Percentiles rank a stretch among this genome's conserved stretches.
Conservation (phyloP, 345 rosid species). For the Populus simonii region DNA sequence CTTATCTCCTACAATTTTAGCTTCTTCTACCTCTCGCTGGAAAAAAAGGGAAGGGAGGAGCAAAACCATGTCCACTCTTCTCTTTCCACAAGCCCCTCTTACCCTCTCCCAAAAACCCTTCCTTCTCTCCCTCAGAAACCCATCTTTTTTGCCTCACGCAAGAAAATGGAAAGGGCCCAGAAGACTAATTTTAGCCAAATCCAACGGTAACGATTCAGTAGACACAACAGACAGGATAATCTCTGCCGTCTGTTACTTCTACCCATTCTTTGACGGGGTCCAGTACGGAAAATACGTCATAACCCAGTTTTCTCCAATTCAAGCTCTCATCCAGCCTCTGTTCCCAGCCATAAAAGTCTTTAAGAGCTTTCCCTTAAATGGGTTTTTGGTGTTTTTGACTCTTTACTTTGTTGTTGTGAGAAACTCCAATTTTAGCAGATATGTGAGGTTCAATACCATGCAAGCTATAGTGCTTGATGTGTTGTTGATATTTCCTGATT, state of each 20-base stretch:
- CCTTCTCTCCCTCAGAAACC: conserved; percentile 24
- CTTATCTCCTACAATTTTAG: not conserved
- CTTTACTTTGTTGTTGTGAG: conserved; percentile 88
- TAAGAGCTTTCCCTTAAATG: conserved; percentile 84
- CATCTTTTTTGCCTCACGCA: conserved; percentile 1
- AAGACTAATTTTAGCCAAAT: conserved; percentile 30
- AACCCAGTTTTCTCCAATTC: conserved; percentile 64
- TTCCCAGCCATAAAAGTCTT: conserved; percentile 75
- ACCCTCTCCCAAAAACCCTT: conserved; percentile 22
- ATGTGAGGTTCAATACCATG: conserved; percentile 97
- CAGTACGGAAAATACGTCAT: conserved; percentile 86
- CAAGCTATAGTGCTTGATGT: conserved; percentile 94
- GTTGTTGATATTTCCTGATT: conserved; percentile 81
- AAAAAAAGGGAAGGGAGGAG: no score
- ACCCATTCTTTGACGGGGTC: conserved; percentile 89
- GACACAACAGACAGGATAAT: conserved; percentile 79
- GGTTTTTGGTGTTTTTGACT: conserved; percentile 68
- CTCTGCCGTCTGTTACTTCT: conserved; percentile 86
- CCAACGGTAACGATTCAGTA: conserved; percentile 57
- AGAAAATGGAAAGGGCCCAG: conserved; percentile 7
- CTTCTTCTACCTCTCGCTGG: not conserved
- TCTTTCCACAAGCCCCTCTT: conserved; percentile 28
- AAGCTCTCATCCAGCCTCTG: conserved; percentile 65
- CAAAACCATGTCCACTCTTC: conserved; percentile 36
- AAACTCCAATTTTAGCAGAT: conserved; percentile 79